phyloP scores from a whole-genome alignment of 1,284 basidiomycete genomes.

The Amylostereum chailletii region DNA sequence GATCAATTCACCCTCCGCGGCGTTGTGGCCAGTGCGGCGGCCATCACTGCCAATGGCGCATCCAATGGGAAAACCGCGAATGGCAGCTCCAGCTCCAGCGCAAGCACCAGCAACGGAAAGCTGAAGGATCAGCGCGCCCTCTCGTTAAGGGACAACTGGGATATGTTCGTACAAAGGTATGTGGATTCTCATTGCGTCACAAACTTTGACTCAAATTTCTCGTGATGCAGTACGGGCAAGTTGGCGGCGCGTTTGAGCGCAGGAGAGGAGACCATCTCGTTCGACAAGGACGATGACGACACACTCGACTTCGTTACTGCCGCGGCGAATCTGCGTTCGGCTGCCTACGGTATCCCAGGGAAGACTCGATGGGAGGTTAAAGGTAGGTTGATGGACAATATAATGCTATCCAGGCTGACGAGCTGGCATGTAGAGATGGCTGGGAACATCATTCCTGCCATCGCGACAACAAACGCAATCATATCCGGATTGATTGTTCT shows the following conservation, averaged over 20 bases:
- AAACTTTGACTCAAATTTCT: not conserved
- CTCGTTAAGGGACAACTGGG: slow-evolving; percentile 71
- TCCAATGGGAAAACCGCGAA: slow-evolving; percentile 16
- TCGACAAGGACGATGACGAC: slow-evolving; percentile 98
- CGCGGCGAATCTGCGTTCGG: slow-evolving; percentile 85
- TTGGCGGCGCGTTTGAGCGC: slow-evolving; percentile 67
- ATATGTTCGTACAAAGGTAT: slow-evolving; percentile 78
- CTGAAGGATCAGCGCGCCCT: slow-evolving; percentile 79
- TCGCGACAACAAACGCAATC: slow-evolving; percentile 98
- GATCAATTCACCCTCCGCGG: slow-evolving; percentile 44
- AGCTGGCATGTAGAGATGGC: slow-evolving; percentile 77
- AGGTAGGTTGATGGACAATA: slow-evolving; percentile 39
- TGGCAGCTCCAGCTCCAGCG: slow-evolving; percentile 7
- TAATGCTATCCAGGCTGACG: not conserved
- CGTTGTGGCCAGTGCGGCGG: slow-evolving; percentile 9
- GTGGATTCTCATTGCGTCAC: slow-evolving; percentile 6
- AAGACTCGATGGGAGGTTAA: slow-evolving; percentile 97
- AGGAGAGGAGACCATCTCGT: slow-evolving; percentile 75
- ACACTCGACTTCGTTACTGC: slow-evolving; percentile 95
- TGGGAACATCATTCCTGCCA: slow-evolving; percentile 98
- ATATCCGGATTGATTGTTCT: slow-evolving; percentile 91
- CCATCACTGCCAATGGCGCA: slow-evolving; percentile 12
- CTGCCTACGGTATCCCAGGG: slow-evolving; percentile 80
- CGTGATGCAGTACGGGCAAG: slow-evolving; percentile 54
- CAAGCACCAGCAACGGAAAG: slow-evolving; percentile 21